phyloP scores from a whole-genome alignment of 2,329 filamentous ascomycete genomes.

The Cordyceps farinosa region DNA sequence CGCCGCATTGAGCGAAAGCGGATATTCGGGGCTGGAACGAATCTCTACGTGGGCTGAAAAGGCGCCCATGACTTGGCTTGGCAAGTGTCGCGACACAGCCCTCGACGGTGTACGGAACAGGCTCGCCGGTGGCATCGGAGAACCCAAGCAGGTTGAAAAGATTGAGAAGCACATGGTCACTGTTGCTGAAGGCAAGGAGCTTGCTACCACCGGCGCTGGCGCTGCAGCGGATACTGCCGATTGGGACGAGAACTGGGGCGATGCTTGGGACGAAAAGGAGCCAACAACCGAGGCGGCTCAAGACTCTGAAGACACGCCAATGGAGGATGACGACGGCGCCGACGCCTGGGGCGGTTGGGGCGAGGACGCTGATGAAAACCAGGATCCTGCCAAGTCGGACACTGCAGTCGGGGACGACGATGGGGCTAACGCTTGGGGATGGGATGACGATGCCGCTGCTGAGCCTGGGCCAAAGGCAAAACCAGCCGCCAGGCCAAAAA shows the following conservation, averaged over 20 bases:
- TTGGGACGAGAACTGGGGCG: conserved; percentile 75
- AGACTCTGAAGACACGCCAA: conserved; percentile 18
- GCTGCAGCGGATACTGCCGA: conserved; percentile 51
- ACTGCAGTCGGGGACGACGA: conserved; percentile 41
- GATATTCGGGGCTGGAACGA: conserved; percentile 60
- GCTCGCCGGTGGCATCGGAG: conserved; percentile 63
- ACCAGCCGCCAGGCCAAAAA: background rate
- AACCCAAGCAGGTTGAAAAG: conserved; percentile 70
- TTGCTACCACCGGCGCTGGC: conserved; percentile 52
- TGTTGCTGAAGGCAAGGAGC: conserved; percentile 60
- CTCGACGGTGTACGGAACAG: conserved; percentile 70
- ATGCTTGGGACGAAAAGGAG: conserved; percentile 73
- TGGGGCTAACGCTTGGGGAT: conserved; percentile 72
- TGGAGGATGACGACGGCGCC: conserved; percentile 41
- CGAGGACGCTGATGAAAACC: conserved; percentile 40
- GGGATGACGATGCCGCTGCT: conserved; percentile 59
- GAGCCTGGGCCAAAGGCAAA: conserved; percentile 23
- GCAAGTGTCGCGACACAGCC: conserved; percentile 74
- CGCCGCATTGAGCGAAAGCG: conserved; percentile 54
- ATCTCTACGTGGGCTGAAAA: conserved; percentile 77
- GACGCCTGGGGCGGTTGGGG: conserved; percentile 87
- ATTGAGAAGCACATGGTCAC: conserved; percentile 80
- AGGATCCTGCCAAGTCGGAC: conserved; percentile 20
- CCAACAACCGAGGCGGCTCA: conserved; percentile 27
- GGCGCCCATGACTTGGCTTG: conserved; percentile 80